Evolutionary conservation across 176 grass and related monocot genomes (phyloP).

Genomic region (Areca catechu): DNA sequence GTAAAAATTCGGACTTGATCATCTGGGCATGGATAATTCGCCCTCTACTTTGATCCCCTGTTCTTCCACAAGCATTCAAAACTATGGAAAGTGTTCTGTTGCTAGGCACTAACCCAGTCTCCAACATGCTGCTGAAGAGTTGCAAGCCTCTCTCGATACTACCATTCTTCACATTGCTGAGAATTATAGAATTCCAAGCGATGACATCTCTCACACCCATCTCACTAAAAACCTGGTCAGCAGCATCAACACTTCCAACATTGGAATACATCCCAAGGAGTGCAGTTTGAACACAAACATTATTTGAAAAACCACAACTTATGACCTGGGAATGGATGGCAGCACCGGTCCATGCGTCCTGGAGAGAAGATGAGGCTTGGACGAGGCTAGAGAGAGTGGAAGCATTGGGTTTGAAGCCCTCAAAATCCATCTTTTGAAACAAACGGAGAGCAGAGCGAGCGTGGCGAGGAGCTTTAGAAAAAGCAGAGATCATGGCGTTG

Average conservation of each 20-base stretch:
- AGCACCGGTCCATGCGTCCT: constrained; percentile 12
- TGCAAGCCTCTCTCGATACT: constrained; percentile 23
- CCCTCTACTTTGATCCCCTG: constrained; percentile 25
- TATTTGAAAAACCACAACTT: constrained; percentile 34
- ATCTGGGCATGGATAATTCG: constrained; percentile 62
- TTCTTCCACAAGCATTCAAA: constrained; percentile 41
- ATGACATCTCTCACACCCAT: constrained; percentile 47
- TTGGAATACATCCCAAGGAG: constrained; percentile 67
- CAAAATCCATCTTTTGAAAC: constrained; percentile 26
- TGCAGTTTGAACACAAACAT: constrained; percentile 50
- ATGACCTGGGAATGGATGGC: constrained; percentile 24
- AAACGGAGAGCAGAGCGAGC: constrained; percentile 30
- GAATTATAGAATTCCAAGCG: constrained; percentile 64
- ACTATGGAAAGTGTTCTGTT: constrained; percentile 45
- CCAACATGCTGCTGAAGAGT: constrained; percentile 43
- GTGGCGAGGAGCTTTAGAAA: constrained; percentile 26
- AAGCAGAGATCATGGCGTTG: constrained; percentile 66
- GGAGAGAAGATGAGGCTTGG: constrained; percentile 23
- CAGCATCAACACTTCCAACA: constrained; percentile 30
- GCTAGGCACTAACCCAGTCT: constrained; percentile 24
- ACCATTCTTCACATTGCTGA: constrained; percentile 52
- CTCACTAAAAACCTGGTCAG: constrained; percentile 54
- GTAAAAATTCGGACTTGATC: constrained; percentile 46
- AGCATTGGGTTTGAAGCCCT: constrained; percentile 45
- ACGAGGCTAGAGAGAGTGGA: constrained; percentile 58